Evolutionary conservation across 148 eudicot genomes (phyloP), one percentile per base, ranked within the genome.

Genomic region (Mesembryanthemum crystallinum): DNA sequence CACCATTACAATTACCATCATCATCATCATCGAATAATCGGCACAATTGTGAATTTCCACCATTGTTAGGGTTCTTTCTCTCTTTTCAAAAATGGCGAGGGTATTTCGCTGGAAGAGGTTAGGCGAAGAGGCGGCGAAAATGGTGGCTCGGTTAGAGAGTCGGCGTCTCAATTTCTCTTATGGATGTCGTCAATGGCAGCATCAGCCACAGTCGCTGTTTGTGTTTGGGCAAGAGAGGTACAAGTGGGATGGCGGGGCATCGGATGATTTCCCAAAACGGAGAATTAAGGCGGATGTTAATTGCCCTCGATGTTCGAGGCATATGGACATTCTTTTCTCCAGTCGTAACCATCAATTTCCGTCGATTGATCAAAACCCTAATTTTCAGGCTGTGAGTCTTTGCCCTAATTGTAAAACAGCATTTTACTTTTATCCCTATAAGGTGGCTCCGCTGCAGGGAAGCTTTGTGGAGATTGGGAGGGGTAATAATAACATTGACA

Each of bases 351-450:
- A 25, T 35, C 28, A 21, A 28, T 0, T 29, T 39, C 3, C 24
- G n/a, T 74, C 43, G 73, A 76, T 12, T 79, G 72, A 3, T 70
- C 45, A 18, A 20, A 13, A 35, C 33, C 21, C 24, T 33, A 67
- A 72, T 73, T 54, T 76, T 35, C 82, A 90, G 77, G 88, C 89
- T 0, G 86, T 87, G 3, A 87, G 88, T 74, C 76, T 87, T 14
- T 92, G 97, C 73, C 92, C 97, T 6, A 92, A 67, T 74, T 92
- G 97, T 70, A 92, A 87, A 52, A 87, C 92, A 1, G 90, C 85
- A n/a, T 92, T 85, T 68, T 82, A 86, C 47, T 88, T 92, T 58
- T 72, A 83, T 18, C 89, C 97, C 0, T 76, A 78, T 76, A 85
- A 82, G 78, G 81, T 86, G 75, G 85, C 82, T 7, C 97, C 97